Base-by-base conservation (phyloP, 129 eudicot species). In the Centella asiatica region DNA sequence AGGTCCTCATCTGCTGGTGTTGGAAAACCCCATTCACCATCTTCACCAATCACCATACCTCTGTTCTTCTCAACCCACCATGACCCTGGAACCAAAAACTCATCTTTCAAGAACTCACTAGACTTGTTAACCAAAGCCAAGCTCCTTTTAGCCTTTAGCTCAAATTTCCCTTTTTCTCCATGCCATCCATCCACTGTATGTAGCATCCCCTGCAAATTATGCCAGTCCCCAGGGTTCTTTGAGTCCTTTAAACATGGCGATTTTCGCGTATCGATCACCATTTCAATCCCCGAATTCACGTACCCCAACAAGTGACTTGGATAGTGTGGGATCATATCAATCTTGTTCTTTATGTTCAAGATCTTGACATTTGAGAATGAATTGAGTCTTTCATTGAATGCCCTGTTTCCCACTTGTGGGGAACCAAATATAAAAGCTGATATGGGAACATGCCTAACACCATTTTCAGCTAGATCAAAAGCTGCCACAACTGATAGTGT, bases 51-150 rank as follows among this genome's bases (percentile, higher is more conserved):
- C 53, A 80, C 69, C 86, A 92, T 37, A 34, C 99, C 99, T 76
- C 76, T 92, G 62, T 92, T 92, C 82, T 87, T 92, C 76, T 87
- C 99, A 6, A 92, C 36, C 99, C 99, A 92, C 96, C 96, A 92
- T 3, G 90, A 81, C 37, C 84, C 88, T 0, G 96, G 99, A 50
- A 87, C 20, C 86, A 92, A 67, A 46, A 51, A 77, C 71, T 92
- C 99, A 25, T 92, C 95, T 57, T 87, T 87, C 77, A 87, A 71
- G n/a, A 84, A 73, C 50, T 65, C 95, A 66, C 90, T 72, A 0
- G 95, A 92, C 64, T 87, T 92, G 51, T 92, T 92, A 42, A 92
- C 98, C 84, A 92, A 72, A 3, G 90, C 83, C 73, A 92, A 25
- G 29, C 95, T 87, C 76, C 96, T 69, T 42, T 83, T 68, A 45